Base-by-base conservation (phyloP, 441 rosid genomes). In the Syzygium malaccense region DNA sequence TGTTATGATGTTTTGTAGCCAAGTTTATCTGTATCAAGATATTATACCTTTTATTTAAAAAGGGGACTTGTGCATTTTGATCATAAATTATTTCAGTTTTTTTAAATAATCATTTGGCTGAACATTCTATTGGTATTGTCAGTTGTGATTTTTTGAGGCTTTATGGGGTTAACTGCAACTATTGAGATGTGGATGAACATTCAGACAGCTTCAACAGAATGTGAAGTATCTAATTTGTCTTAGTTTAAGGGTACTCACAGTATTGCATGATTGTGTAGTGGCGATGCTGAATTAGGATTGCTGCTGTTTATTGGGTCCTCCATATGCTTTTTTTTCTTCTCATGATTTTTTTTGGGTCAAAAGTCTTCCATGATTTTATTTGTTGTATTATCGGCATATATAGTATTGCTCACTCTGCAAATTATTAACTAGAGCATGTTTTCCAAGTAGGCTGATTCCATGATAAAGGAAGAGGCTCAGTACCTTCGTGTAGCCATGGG, bases 401-500 rank as follows among this genome's bases (percentile, higher is more conserved):
- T 20, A 20, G 10, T 25, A 28, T 55, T 45, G 51, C 86, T 48
- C 55, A 30, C 68, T 85, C 41, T 45, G 37, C 48, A 64, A 79
- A 86, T 54, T 89, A 57, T 83, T 58, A 30, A 88, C 37, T 56
- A 10, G 68, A 62, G 32, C 14, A 54, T 55, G 88, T 86, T 41
- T 89, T 55, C 90, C 68, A 55, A 88, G 85, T 93, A 98, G 99
- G 98, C 99, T 79, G 95, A 95, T 91, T 86, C 88, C 78, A 92
- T 94, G 93, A 93, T 98, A 30, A 93, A 91, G 91, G 99, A 94
- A 89, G 99, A 97, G 91, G 96, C 91, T 89, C 93, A 93, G 86
- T 89, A 92, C 91, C 96, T 98, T 88, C 92, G 97, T 87, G 95
- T 92, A 62, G 95, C 99, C 85, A 95, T 96, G 99, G 99, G 98